phyloP scores from a whole-genome alignment of 139 green algal species.

The Tetradesmus lagerheimii region DNA sequence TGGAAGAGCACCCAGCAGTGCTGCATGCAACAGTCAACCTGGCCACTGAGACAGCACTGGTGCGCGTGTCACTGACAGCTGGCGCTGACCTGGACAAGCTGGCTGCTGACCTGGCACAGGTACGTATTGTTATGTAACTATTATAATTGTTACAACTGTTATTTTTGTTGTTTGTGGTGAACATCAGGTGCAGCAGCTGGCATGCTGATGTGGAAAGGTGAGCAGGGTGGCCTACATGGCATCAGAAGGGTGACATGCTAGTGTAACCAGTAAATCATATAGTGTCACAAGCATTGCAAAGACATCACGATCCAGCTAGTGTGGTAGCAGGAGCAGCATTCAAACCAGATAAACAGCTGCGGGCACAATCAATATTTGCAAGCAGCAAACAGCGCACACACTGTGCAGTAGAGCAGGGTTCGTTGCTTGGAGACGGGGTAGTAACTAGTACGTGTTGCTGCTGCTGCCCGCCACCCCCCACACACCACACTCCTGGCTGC shows the following conservation, averaged over 20 bases:
- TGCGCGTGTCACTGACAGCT: slow-evolving; percentile 71
- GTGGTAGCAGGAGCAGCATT: not conserved
- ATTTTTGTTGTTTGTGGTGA: not conserved
- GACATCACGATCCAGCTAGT: no score
- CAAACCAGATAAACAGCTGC: not conserved
- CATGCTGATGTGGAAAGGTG: not conserved
- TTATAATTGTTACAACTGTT: not conserved
- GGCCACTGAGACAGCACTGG: slow-evolving; percentile 90
- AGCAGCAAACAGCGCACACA: not conserved
- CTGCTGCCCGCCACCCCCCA: slow-evolving; percentile 10
- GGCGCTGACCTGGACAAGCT: slow-evolving; percentile 38
- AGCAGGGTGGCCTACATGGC: no score
- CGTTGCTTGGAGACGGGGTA: not conserved
- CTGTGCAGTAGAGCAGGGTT: no score
- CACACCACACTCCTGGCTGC: not conserved
- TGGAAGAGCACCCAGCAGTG: slow-evolving; percentile 72
- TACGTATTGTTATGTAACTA: slow-evolving; percentile 10
- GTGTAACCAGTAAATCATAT: no score
- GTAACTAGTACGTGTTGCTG: not conserved
- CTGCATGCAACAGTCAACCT: slow-evolving; percentile 87
- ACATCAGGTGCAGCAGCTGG: not conserved
- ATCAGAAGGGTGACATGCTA: no score
- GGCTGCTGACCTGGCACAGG: slow-evolving; percentile 60
- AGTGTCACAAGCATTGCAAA: no score
- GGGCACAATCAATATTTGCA: not conserved